Percentiles rank a stretch among this genome's conserved stretches.
phyloP scores from a whole-genome alignment of 495 filamentous ascomycete genomes.

The Penicillium steckii region DNA sequence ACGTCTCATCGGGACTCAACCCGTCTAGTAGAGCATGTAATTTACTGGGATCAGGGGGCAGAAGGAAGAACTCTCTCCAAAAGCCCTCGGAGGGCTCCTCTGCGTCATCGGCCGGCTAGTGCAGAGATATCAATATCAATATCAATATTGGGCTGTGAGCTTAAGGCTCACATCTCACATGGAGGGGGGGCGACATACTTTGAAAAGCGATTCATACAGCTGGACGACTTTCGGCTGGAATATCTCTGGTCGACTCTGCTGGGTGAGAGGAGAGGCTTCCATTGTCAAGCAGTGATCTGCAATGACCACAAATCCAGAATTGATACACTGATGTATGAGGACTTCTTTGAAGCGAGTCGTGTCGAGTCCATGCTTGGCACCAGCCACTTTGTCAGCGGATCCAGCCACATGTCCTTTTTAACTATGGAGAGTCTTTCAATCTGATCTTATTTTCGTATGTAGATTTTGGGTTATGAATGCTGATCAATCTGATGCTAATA shows the following conservation, averaged over 20 bases:
- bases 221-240: slow-evolving; percentile 93
- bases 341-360: slow-evolving; percentile 8
- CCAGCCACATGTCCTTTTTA: slow-evolving; percentile 33
- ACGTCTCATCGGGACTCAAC: slow-evolving; percentile 68
- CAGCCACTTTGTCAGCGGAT: slow-evolving; percentile 35
- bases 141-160: background rate
- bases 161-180: background rate
- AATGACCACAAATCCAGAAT: slow-evolving; percentile 4
- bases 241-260: slow-evolving; percentile 83
- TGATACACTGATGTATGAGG: slow-evolving; percentile 5
- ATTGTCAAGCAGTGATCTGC: slow-evolving; percentile 45
- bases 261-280: slow-evolving; percentile 91
- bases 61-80: slow-evolving; percentile 93
- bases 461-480: too few relatives aligned
- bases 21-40: slow-evolving; percentile 65
- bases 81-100: slow-evolving; percentile 80
- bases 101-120: slow-evolving; percentile 42
- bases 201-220: slow-evolving; percentile 85
- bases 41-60: slow-evolving; percentile 68
- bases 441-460: too few relatives aligned
- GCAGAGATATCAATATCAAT: slow-evolving; percentile 3
- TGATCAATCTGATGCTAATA: too few relatives aligned
- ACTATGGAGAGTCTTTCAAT: too few relatives aligned
- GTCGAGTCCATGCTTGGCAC: slow-evolving; percentile 16
- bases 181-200: slow-evolving; percentile 50